These are phyloP conservation scores for Cutaneotrichosporon sp. DNA, from an alignment of 1,284 basidiomycete genomes.

Conservation along the genomic window DNA sequence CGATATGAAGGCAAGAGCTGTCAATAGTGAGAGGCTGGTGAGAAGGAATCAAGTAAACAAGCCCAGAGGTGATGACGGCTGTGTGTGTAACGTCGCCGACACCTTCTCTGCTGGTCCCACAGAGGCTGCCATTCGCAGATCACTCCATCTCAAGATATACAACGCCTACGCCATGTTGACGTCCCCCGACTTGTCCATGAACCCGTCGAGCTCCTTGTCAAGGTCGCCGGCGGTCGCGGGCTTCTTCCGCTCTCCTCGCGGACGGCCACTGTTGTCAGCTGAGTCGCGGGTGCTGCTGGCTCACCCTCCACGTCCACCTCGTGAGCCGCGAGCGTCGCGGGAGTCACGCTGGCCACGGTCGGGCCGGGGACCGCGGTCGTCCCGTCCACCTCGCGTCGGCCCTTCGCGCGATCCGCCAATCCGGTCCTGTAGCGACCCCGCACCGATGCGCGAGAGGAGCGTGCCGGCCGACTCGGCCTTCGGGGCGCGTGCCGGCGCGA, in stretches of 20 bases:
- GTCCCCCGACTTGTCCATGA: slow-evolving; percentile 60
- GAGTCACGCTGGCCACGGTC: slow-evolving; percentile 4
- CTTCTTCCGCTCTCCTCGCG: slow-evolving; percentile 50
- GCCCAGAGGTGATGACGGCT: too few species aligned
- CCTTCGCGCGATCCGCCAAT: neutral
- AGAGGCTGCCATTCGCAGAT: too few species aligned
- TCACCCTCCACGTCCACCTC: slow-evolving; percentile 22
- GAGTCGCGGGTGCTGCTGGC: slow-evolving; percentile 4
- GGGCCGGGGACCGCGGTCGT: neutral
- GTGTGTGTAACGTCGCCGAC: too few species aligned
- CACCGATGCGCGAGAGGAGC: slow-evolving; percentile 7
- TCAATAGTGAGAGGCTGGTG: too few species aligned
- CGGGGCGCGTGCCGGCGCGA: slow-evolving; percentile 23
- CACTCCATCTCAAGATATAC: too few species aligned
- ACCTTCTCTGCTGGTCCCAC: too few species aligned
- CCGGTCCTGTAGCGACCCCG: slow-evolving; percentile 9
- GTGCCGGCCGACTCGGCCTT: neutral
- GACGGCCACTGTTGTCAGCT: slow-evolving; percentile 2
- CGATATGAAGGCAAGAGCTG: too few species aligned
- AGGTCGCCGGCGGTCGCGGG: slow-evolving; percentile 71
- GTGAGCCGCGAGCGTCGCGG: slow-evolving; percentile 4
- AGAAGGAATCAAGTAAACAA: too few species aligned
- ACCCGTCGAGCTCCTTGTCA: slow-evolving; percentile 85
- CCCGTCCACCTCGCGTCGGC: neutral
- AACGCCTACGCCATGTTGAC: slow-evolving; percentile 12